Base-by-base conservation (phyloP, 441 rosid genomes). In the Populus hybrid region DNA sequence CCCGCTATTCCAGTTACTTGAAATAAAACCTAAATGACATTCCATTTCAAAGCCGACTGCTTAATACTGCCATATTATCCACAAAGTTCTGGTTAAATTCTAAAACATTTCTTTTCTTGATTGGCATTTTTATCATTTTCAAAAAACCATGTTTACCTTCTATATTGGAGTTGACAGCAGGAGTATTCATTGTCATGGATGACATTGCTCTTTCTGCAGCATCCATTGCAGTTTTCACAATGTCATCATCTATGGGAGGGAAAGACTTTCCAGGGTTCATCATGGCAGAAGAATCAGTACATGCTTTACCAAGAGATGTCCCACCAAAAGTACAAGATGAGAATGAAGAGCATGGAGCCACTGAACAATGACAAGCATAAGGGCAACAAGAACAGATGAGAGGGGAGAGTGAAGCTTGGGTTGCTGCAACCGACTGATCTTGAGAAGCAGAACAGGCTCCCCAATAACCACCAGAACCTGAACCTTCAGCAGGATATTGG, bases 131-230 rank as follows among this genome's bases (percentile, higher is more conserved):
- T 14, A 66, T 18, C 20, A 32, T 46, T 46, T 28, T 54, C 8
- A 54, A 66, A 36, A 67, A 75, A 77, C 38, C 35, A 46, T 32
- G 23, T 70, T 77, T 64, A 87, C 91, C 89, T 81, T 78, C 82
- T 64, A 61, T 23, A 70, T 65, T n/a, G 59, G 80, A 73, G 18
- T 46, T 46, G 79, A 36, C 72, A 46, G n/a, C 35, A 59, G 78
- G 70, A 65, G 65, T 26, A 72, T 79, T 70, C 23, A 24, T 67
- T 77, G 82, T 87, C 78, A 79, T 54, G 59, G 90, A 90, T 46
- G 88, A 84, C 50, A 90, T 71, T 40, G 91, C 95, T 84, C 68
- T 86, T 83, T 82, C 85, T 3, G 89, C 89, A 77, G 90, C 91
- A 81, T 77, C 88, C 78, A 91, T 82, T 28, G 87, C 93, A 63